Base-by-base conservation (phyloP, 2,329 filamentous ascomycete species). In the Arthrobotrys iridis region DNA sequence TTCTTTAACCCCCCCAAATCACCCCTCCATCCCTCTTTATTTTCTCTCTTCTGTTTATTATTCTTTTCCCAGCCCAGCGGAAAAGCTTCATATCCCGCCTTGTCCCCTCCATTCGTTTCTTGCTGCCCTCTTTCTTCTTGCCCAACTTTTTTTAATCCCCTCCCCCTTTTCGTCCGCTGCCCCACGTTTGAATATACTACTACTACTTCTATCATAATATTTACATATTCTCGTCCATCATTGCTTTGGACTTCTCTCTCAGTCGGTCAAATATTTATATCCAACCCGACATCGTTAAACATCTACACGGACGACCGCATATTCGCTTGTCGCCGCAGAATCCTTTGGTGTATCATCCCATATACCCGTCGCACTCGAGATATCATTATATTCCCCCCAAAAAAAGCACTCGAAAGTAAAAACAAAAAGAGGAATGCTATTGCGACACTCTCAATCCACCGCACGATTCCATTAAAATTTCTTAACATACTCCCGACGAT, bases 351-450 rank as follows among this genome's bases (percentile, higher is more conserved):
- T 70, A 60, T 64, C 58, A 67, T 75, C 77, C 43, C 43, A 59
- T 59, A 50, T 43, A 30, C 18, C 30, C 57, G 37, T 68, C 58
- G 80, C 81, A 80, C 66, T 80, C 81, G 79, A 81, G 46, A 62
- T 80, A 80, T 77, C n/a, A n/a, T n/a, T n/a, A 81, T 81, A 80
- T 78, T 65, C 81, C 79, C 79, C n/a, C n/a, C n/a, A n/a, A 79
- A 78, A 74, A 58, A 37, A 33, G 15, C 28, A 79, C 70, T 65
- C 63, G 76, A 73, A 79, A 73, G 77, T n/a, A n/a, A n/a, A n/a
- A n/a, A n/a, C n/a, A n/a, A 63, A 50, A 76, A 65, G 60, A 37
- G 2, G 13, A 77, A 73, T 67, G 76, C 67, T 67, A 64, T 67
- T 68, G 71, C 71, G 63, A 68, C 41, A 62, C 62, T 50, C 50